Conservation (phyloP, 495 filamentous ascomycete species). For the Corynascus novoguineensis region DNA sequence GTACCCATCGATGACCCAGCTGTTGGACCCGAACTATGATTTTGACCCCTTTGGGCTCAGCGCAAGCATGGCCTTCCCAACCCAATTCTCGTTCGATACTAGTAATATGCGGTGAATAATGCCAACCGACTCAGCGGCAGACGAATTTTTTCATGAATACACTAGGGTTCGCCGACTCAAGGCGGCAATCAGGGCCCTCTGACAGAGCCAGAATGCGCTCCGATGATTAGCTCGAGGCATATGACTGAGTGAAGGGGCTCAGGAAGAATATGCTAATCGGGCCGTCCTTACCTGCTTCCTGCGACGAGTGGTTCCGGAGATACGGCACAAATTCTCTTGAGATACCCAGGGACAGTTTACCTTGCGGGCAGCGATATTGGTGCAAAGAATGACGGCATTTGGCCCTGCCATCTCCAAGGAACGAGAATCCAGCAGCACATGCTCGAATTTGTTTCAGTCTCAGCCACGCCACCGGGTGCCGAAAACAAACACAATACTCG, state of each 20-base stretch:
- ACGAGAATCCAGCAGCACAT: neutral
- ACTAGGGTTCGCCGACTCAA: neutral
- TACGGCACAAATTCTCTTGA: slow-evolving; percentile 11
- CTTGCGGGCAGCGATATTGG: slow-evolving; percentile 10
- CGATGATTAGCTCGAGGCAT: no score
- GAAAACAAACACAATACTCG: slow-evolving; percentile 12
- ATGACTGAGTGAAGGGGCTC: neutral
- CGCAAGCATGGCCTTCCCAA: slow-evolving; percentile 91
- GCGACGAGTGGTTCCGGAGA: slow-evolving; percentile 1
- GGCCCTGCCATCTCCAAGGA: neutral
- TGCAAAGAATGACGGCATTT: slow-evolving; percentile 7
- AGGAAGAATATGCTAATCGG: neutral
- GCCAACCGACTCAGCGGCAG: neutral
- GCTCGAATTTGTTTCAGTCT: neutral
- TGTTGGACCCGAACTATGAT: slow-evolving; percentile 78
- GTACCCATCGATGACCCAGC: slow-evolving; percentile 56
- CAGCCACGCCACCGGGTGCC: neutral
- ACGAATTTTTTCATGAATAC: neutral
- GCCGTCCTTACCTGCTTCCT: neutral
- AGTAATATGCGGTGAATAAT: slow-evolving; percentile 48
- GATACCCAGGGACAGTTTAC: slow-evolving; percentile 18
- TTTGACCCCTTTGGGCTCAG: slow-evolving; percentile 86
- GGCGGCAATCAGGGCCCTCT: neutral
- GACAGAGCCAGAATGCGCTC: neutral
- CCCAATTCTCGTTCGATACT: slow-evolving; percentile 76